Evolutionary conservation across 108 stramenopile species (phyloP).

Genomic region (Nitzschia putrida): DNA sequence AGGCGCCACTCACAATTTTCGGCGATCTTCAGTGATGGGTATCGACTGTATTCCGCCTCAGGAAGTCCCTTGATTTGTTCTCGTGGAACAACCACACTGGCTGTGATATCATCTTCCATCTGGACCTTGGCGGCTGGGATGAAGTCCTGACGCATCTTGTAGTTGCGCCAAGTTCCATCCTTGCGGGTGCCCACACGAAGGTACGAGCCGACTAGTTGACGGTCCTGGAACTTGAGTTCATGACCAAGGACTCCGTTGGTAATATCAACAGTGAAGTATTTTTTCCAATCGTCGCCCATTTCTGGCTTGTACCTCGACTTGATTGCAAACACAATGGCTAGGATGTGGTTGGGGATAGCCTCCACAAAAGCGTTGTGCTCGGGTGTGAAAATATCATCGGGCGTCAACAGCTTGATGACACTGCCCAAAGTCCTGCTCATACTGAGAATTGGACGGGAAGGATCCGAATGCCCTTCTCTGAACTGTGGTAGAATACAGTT

Average conservation of each 20-base stretch:
- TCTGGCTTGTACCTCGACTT: constrained; percentile 51
- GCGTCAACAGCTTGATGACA: constrained; percentile 56
- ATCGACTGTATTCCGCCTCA: constrained; percentile 41
- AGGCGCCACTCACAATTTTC: constrained; percentile 64
- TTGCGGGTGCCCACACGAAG: constrained; percentile 47
- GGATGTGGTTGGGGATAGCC: constrained; percentile 46
- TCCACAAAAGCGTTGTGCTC: constrained; percentile 52
- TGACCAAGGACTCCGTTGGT: constrained; percentile 56
- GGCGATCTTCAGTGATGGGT: constrained; percentile 48
- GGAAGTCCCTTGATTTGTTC: constrained; percentile 49
- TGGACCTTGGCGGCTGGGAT: constrained; percentile 56
- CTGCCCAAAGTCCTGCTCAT: constrained; percentile 51
- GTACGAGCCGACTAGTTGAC: constrained; percentile 53
- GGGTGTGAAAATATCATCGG: constrained; percentile 51
- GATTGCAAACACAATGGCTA: constrained; percentile 58
- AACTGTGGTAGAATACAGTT: constrained; percentile 49
- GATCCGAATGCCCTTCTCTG: constrained; percentile 29
- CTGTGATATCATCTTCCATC: constrained; percentile 68
- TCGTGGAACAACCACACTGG: constrained; percentile 56
- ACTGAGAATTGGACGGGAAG: constrained; percentile 37
- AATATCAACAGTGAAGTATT: constrained; percentile 53
- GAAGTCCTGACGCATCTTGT: constrained; percentile 57
- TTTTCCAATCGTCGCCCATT: constrained; percentile 49
- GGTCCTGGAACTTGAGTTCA: constrained; percentile 53
- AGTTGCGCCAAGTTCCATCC: constrained; percentile 54